Conservation (phyloP, 2,329 filamentous ascomycete species). For the Pseudocercospora fuligena region DNA sequence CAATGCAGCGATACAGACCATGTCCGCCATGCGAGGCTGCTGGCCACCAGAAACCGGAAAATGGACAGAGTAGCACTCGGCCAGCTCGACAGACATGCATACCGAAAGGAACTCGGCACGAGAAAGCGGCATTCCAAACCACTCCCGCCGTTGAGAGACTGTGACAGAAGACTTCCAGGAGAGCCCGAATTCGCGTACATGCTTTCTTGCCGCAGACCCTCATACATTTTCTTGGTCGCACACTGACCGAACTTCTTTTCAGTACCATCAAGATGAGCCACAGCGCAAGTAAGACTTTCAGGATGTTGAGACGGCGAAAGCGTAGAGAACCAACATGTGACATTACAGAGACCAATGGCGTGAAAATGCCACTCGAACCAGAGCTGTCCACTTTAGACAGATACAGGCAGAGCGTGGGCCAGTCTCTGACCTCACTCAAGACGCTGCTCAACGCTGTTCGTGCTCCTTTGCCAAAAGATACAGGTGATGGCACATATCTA, state of each 20-base stretch:
- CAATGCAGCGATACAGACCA: background rate
- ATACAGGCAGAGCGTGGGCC: conserved; percentile 27
- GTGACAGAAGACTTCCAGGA: background rate
- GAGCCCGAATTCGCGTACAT: background rate
- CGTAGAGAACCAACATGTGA: conserved; percentile 3
- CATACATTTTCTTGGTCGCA: background rate
- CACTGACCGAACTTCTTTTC: conserved; percentile 7
- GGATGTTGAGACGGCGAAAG: background rate
- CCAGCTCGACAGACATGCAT: background rate
- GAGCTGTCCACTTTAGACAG: conserved; percentile 34
- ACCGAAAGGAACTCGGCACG: background rate
- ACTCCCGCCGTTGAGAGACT: conserved; percentile 13
- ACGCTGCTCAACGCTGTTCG: conserved; percentile 39
- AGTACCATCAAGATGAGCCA: conserved; percentile 10
- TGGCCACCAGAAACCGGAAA: background rate
- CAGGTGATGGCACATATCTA: conserved; percentile 51
- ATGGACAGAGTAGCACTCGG: background rate
- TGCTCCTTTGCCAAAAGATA: conserved; percentile 44
- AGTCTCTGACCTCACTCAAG: conserved; percentile 35
- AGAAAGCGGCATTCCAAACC: background rate
- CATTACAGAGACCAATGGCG: conserved; percentile 18
- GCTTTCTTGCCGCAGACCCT: background rate
- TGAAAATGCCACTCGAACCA: conserved; percentile 24
- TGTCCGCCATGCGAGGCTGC: background rate
- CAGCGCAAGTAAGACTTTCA: conserved; percentile 12